Percentiles rank a stretch among this genome's conserved stretches.
phyloP scores from a whole-genome alignment of 208 protist species.

The Leishmania turanica region DNA sequence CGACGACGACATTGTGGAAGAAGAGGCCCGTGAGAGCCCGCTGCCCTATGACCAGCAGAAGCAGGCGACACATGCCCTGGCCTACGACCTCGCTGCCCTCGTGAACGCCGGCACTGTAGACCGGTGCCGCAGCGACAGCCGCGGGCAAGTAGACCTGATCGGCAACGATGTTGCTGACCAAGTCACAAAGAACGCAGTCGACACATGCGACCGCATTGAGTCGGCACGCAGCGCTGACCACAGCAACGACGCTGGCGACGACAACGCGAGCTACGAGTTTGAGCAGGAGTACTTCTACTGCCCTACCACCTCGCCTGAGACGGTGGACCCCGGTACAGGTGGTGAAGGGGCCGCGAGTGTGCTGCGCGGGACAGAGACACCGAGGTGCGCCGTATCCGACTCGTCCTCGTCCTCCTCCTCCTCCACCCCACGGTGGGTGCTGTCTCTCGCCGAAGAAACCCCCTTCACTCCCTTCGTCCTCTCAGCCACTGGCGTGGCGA shows the following conservation, averaged over 20 bases:
- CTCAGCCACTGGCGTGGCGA: neutral
- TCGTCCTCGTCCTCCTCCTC: constrained; percentile 11
- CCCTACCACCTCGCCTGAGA: constrained; percentile 4
- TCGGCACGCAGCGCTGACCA: neutral
- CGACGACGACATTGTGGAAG: constrained; percentile 6
- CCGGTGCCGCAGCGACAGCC: constrained; percentile 32
- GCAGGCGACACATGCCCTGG: neutral
- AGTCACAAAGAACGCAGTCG: neutral
- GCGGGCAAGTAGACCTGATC: constrained; percentile 17
- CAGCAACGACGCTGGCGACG: neutral
- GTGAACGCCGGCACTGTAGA: constrained; percentile 25
- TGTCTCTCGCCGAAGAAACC: constrained; percentile 26
- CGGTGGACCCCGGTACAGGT: too few relatives aligned
- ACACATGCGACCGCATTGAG: neutral
- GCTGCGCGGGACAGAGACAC: constrained; percentile 1
- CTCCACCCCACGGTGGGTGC: constrained; percentile 25
- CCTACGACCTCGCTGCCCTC: constrained; percentile 18
- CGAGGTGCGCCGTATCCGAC: neutral
- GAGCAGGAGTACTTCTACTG: constrained; percentile 30
- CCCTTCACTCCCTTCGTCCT: constrained; percentile 30
- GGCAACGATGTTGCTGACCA: neutral
- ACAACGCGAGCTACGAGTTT: constrained; percentile 10
- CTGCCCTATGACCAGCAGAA: constrained; percentile 10
- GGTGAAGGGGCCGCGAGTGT: neutral
- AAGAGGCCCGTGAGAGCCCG: constrained; percentile 10